These are phyloP conservation scores for Yamadazyma olivae DNA, from an alignment of 805 yeast genomes.

Conservation along the genomic window DNA sequence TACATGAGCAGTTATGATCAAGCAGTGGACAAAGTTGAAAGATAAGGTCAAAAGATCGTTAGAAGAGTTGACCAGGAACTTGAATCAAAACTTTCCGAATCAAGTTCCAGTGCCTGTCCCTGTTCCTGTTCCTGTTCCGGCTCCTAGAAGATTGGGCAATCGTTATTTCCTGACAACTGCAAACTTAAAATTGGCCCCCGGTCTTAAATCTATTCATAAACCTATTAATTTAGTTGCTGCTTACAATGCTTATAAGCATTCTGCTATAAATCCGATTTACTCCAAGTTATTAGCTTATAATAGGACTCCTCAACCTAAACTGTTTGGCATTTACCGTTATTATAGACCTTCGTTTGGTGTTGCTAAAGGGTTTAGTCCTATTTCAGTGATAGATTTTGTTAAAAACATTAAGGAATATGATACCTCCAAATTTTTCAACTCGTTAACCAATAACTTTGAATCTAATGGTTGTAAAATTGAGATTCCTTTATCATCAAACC, in stretches of 20 bases:
- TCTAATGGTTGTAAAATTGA: conserved; percentile 9
- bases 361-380: background rate
- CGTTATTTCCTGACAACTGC: conserved; percentile 5
- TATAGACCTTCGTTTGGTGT: background rate
- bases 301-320: background rate
- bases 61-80: conserved; percentile 11
- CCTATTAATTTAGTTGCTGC: too few relatives aligned
- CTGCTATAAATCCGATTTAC: too few relatives aligned
- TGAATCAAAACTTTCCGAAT: conserved; percentile 4
- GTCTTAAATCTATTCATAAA: background rate
- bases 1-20: conserved; percentile 10
- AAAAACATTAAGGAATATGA: conserved; percentile 4
- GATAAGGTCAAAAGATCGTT: conserved; percentile 11
- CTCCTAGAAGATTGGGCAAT: conserved; percentile 1
- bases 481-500: background rate
- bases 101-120: conserved; percentile 9
- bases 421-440: conserved; percentile 8
- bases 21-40: conserved; percentile 10
- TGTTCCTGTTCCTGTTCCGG: conserved; percentile 5
- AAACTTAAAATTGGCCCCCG: background rate
- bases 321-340: too few relatives aligned
- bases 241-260: too few relatives aligned
- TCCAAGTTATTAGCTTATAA: background rate
- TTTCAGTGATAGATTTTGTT: conserved; percentile 4
- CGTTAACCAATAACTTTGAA: conserved; percentile 7